Base-by-base conservation (phyloP, 1,139 yeast species). In the Scheffersomyces stambukii region DNA sequence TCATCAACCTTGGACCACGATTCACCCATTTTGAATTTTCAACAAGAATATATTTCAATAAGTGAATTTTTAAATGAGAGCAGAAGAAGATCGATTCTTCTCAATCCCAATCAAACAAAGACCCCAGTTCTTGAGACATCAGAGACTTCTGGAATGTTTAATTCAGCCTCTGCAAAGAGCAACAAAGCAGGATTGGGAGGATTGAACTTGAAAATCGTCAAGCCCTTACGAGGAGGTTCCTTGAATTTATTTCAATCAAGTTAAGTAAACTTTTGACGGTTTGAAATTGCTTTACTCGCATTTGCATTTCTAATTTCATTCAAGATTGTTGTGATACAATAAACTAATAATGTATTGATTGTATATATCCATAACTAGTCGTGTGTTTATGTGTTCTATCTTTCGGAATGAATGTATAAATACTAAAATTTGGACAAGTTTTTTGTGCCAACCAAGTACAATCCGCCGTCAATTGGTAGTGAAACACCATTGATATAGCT, bases 381-480 rank as follows among this genome's bases (percentile, higher is more conserved):
- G n/a, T n/a, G n/a, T n/a, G n/a, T n/a, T n/a, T n/a, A n/a, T n/a
- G n/a, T n/a, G n/a, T n/a, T n/a, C n/a, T n/a, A n/a, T n/a, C n/a
- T n/a, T n/a, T n/a, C n/a, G n/a, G n/a, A n/a, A n/a, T n/a, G n/a
- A n/a, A n/a, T n/a, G n/a, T n/a, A n/a, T n/a, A n/a, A n/a, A n/a
- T n/a, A n/a, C n/a, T n/a, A n/a, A n/a, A n/a, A n/a, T n/a, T n/a
- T n/a, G n/a, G n/a, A n/a, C n/a, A n/a, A n/a, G n/a, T n/a, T n/a
- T n/a, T n/a, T n/a, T n/a, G n/a, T n/a, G n/a, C n/a, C n/a, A n/a
- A n/a, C n/a, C 30, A 60, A 48, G 37, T 62, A 60, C 16, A 64
- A 53, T 19, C 91, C 93, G 14, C 93, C 93, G 47, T 82, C 91
- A 23, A 82, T 57, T n/a, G 86, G 83, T 29, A 82, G 52, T 6